These are phyloP conservation scores for Schizonepeta tenuifolia DNA, from an alignment of 257 asterid species.

Conservation along the genomic window DNA sequence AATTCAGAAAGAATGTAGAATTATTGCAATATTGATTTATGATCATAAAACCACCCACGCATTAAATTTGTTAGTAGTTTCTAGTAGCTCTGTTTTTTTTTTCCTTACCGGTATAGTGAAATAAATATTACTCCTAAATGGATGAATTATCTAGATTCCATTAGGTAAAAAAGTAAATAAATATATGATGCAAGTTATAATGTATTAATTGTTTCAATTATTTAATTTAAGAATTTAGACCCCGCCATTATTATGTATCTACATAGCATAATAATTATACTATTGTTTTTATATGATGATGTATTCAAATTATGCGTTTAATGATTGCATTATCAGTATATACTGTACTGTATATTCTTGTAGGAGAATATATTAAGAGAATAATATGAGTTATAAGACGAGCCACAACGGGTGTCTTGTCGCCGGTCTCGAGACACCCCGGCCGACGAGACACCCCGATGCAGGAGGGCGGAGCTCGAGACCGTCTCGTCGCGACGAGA, in stretches of 20 bases:
- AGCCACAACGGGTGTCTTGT: no score
- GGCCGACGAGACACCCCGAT: no score
- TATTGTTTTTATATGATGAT: not conserved
- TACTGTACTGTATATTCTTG: not conserved
- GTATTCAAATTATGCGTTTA: not conserved
- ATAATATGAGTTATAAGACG: not conserved
- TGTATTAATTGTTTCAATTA: slow-evolving; percentile 27
- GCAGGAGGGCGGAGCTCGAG: no score
- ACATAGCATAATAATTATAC: slow-evolving; percentile 10
- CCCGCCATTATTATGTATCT: slow-evolving; percentile 15
- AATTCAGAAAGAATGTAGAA: not conserved
- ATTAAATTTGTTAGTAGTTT: slow-evolving; percentile 8
- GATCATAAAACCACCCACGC: not conserved
- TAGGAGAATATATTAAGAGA: not conserved
- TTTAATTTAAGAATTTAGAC: slow-evolving; percentile 10
- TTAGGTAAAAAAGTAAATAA: slow-evolving; percentile 20
- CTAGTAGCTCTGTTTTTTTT: not conserved
- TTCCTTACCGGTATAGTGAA: not conserved
- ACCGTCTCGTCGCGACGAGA: no score
- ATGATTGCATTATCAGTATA: not conserved
- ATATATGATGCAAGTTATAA: slow-evolving; percentile 4
- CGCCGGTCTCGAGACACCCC: no score
- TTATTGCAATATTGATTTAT: slow-evolving; percentile 27
- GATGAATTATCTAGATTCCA: slow-evolving; percentile 22
- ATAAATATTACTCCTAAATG: slow-evolving; percentile 8